A percentile compares a stretch with the other conserved stretches of the same genome.
Conservation (phyloP, 148 eudicot genomes). For the Vaccinium macrocarpon region DNA sequence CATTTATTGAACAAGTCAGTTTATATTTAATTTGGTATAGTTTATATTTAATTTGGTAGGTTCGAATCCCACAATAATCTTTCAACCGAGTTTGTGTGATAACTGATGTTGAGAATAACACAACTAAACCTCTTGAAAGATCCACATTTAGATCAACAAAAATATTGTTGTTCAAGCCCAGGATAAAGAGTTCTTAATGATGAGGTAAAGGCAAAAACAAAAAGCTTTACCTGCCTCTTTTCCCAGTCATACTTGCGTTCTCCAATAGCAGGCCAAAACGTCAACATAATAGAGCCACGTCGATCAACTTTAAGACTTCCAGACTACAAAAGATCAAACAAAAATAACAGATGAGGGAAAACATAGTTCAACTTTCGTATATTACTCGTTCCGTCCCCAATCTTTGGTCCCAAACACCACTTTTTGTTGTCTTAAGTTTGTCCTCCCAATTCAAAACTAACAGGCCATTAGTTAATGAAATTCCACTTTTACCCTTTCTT, state of each 20-base stretch:
- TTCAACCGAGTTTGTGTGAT: not conserved
- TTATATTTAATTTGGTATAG: not conserved
- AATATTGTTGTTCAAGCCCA: not conserved
- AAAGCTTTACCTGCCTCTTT: constrained; percentile 69
- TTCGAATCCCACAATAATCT: not conserved
- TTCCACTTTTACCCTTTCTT: no score
- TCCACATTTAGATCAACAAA: not conserved
- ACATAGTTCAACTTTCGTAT: not conserved
- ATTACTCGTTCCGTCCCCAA: no score
- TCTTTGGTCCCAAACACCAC: no score
- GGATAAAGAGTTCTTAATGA: not conserved
- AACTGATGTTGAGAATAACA: not conserved
- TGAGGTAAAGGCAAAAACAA: not conserved
- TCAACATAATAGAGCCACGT: constrained; percentile 63
- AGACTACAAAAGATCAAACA: constrained; percentile 36
- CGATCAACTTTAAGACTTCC: constrained; percentile 70
- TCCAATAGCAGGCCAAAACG: constrained; percentile 70
- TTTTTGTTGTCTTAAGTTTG: no score
- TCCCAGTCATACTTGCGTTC: constrained; percentile 98
- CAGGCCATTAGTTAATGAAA: no score
- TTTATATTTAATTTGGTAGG: not conserved
- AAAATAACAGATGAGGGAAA: constrained; percentile 3
- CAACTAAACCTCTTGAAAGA: not conserved
- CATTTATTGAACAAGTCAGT: not conserved
- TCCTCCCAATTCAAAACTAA: no score